A percentile compares a stretch with the other conserved stretches of the same genome.
phyloP scores from a whole-genome alignment of 345 rosid genomes.

The Erysimum cheiranthoides region DNA sequence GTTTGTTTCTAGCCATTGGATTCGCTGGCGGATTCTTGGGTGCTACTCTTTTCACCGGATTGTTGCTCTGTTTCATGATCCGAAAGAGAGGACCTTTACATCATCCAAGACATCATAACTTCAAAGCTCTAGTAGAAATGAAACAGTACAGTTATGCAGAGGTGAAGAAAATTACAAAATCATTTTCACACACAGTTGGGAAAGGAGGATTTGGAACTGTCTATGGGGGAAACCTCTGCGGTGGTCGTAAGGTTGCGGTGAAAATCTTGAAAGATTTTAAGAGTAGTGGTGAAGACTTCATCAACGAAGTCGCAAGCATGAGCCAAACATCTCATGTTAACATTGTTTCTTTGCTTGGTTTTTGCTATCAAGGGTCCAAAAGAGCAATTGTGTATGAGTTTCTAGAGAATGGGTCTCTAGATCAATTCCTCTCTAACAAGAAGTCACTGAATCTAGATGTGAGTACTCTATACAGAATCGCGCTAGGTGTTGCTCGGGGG shows the following conservation, averaged over 20 bases:
- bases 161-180: slow-evolving; percentile 40
- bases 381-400: slow-evolving; percentile 51
- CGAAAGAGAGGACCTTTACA: not conserved
- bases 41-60: not conserved
- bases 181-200: slow-evolving; percentile 29
- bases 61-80: not conserved
- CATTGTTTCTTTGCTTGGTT: slow-evolving; percentile 48
- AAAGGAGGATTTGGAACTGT: slow-evolving; percentile 40
- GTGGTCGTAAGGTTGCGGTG: slow-evolving; percentile 37
- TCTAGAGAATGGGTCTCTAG: slow-evolving; percentile 52
- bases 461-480: slow-evolving; percentile 40
- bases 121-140: not conserved
- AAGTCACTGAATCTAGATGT: not conserved
- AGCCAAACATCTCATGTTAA: slow-evolving; percentile 55
- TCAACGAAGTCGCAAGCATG: slow-evolving; percentile 54
- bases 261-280: slow-evolving; percentile 26
- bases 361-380: slow-evolving; percentile 44
- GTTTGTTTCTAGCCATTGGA: slow-evolving; percentile 46
- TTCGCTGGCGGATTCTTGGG: slow-evolving; percentile 48
- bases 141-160: slow-evolving; percentile 36
- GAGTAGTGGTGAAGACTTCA: slow-evolving; percentile 46
- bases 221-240: slow-evolving; percentile 13
- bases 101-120: not conserved
- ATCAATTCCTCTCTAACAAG: slow-evolving; percentile 11
- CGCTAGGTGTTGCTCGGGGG: slow-evolving; percentile 51